Evolutionary conservation across 495 filamentous ascomycete genomes (phyloP).

Genomic region (Astrothelium macrocarpum): DNA sequence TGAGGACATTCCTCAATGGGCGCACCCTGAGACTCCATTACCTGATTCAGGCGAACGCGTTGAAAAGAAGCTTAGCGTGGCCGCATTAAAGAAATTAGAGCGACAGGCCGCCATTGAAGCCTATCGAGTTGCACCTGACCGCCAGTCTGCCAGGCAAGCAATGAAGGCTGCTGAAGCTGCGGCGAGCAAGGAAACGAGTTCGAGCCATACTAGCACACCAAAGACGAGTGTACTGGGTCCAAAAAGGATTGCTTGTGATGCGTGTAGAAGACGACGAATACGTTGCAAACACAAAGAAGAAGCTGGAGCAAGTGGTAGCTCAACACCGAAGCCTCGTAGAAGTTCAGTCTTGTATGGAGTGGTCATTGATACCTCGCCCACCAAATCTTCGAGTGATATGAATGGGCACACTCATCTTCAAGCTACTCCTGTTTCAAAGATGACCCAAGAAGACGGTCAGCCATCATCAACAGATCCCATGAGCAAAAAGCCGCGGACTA

Average conservation of each 20-base stretch:
- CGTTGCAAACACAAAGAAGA: slow-evolving; percentile 39
- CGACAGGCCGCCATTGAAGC: slow-evolving; percentile 22
- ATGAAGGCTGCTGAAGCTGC: slow-evolving; percentile 15
- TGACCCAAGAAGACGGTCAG: slow-evolving; percentile 8
- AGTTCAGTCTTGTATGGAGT: not conserved
- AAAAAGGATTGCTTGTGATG: slow-evolving; percentile 37
- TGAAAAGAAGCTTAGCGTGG: slow-evolving; percentile 31
- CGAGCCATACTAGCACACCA: slow-evolving; percentile 29
- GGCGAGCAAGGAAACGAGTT: slow-evolving; percentile 4
- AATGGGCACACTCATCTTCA: slow-evolving; percentile 15
- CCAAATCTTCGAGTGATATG: slow-evolving; percentile 10
- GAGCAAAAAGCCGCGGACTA: slow-evolving; percentile 33
- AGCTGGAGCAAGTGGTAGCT: slow-evolving; percentile 7
- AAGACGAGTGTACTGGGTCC: slow-evolving; percentile 39
- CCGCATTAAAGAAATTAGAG: slow-evolving; percentile 28
- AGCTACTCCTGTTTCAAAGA: not conserved
- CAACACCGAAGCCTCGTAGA: not conserved
- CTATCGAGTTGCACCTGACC: slow-evolving; percentile 23
- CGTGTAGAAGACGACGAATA: slow-evolving; percentile 35
- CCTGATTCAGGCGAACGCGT: slow-evolving; percentile 20
- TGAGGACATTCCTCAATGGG: slow-evolving; percentile 59
- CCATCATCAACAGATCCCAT: not conserved
- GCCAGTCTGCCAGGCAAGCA: slow-evolving; percentile 23
- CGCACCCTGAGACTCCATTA: slow-evolving; percentile 31
- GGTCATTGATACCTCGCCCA: not conserved